Base-by-base conservation (phyloP, 1,284 basidiomycete species). In the Rhodotorula mucilaginosa region DNA sequence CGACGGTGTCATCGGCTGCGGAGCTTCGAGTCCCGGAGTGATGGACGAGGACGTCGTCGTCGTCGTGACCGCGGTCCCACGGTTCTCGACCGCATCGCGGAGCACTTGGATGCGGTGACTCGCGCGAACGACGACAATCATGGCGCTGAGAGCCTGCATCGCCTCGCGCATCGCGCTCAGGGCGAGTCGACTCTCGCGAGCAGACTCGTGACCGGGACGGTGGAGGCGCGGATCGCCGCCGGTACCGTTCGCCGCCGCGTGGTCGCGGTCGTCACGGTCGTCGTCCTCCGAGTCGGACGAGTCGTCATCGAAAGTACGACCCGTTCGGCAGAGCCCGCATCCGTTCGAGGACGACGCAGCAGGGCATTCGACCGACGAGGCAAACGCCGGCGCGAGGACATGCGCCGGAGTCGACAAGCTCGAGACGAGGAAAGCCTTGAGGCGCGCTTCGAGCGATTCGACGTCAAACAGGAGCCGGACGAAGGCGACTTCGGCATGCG, bases 161-260 rank as follows among this genome's bases (percentile, higher is more conserved):
- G 78, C 78, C 63, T 79, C 78, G 19, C 76, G 59, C 78, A 79
- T 78, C 23, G 78, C 78, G 47, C 73, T 74, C 29, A 76, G 67
- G 7, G 76, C 76, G 23, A 79, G 69, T 12, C 67, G 48, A 29
- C 65, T 71, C 60, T 70, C 64, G 34, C 67, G 49, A 26, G 54
- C 54, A n/a, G 54, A 56, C 54, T 56, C 54, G 54, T 56, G 54
- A 13, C 54, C 54, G 13, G 54, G 54, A 16, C 54, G 54, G 54
- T 56, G 54, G 15, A 6, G 10, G 7, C 60, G 39, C 18, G 51
- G 59, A 16, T 59, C 61, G 56, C 19, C 31, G 5, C n/a, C 23
- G 19, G 15, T 23, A 23, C 48, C 54, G 54, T 56, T 26, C 13
- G 39, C 7, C 39, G 39, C 39, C 39, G 5, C 39, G 39, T 39